Base-by-base conservation (phyloP, 148 eudicot genomes). In the Linanthus parryae region DNA sequence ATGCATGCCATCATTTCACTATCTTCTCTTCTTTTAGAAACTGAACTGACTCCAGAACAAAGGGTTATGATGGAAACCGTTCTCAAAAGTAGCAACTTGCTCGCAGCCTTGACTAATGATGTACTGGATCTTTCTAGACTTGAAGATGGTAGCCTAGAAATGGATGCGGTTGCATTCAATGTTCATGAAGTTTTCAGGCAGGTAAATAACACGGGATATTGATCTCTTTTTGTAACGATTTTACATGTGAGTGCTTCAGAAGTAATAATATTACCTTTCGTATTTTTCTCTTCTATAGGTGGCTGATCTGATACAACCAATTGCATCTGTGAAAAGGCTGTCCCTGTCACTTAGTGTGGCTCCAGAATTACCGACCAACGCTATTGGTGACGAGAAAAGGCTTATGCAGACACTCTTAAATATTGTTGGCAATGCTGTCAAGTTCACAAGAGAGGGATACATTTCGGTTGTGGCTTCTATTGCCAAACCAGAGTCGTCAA, bases 81-180 rank as follows among this genome's bases (percentile, higher is more conserved):
- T 33, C 81, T 76, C 50, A 86, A 74, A 60, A 83, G 89, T 52
- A 74, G 88, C 73, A 83, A 83, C 56, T 64, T 91, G 43, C 63
- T 86, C 58, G 83, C 84, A 23, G 73, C 85, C 24, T 83, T 91
- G 55, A 81, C 83, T 42, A 83, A 84, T 33, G 95, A 91, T 56
- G 92, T 91, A 40, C 73, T 86, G 20, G 95, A 86, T 71, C 95
- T 86, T 73, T 86, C 95, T 42, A 77, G 72, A 50, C 90, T 86
- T 31, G 95, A 86, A 71, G 95, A 86, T 61, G 95, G 95, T 56
- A 86, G 90, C 71, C 76, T 86, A 48, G 67, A 74, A 44, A 58
- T 86, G 36, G 87, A 80, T 53, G 48, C 62, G 9, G 44, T 65
- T 23, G 53, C 65, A 1, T 82, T 86, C 56, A 75, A 82, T 57